Evolutionary conservation across 2,329 filamentous ascomycete genomes (phyloP).

Genomic region (Penicillium sp.): DNA sequence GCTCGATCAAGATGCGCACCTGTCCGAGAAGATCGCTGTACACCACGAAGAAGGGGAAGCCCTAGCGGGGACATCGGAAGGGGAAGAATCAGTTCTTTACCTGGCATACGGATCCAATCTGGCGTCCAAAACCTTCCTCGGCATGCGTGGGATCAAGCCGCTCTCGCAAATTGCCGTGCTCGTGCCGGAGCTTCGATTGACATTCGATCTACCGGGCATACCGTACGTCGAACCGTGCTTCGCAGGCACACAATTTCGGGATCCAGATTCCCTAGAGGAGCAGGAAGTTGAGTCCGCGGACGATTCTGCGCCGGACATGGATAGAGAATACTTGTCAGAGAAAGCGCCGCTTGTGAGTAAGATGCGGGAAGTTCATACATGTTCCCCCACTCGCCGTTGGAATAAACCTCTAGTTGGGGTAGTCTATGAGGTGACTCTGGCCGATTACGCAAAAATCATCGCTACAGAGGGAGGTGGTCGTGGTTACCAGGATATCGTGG

Average conservation of each 20-base stretch:
- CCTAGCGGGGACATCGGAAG: constrained; percentile 7
- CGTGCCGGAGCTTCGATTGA: constrained; percentile 76
- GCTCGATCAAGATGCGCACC: constrained; percentile 23
- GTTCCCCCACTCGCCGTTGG: constrained; percentile 67
- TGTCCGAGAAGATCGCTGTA: constrained; percentile 21
- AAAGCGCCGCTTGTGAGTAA: constrained; percentile 36
- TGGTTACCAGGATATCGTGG: constrained; percentile 80
- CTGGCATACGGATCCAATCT: constrained; percentile 94
- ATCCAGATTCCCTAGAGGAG: constrained; percentile 33
- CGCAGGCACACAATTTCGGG: constrained; percentile 73
- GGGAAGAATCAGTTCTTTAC: constrained; percentile 67
- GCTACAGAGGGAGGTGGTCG: constrained; percentile 86
- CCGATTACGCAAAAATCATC: constrained; percentile 84
- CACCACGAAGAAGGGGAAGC: constrained; percentile 20
- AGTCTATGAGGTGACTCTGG: constrained; percentile 87
- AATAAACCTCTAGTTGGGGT: constrained; percentile 85
- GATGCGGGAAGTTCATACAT: constrained; percentile 19
- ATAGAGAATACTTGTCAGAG: constrained; percentile 29
- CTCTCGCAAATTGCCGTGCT: constrained; percentile 80
- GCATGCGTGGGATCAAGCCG: constrained; percentile 76
- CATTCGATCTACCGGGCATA: constrained; percentile 83
- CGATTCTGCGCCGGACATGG: constrained; percentile 5
- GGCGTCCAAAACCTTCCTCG: constrained; percentile 76
- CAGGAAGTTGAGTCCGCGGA: constrained; percentile 11
- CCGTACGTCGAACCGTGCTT: constrained; percentile 93